These are phyloP conservation scores for Penicillium sp. DNA, from an alignment of 2,329 filamentous ascomycete species.

Conservation along the genomic window DNA sequence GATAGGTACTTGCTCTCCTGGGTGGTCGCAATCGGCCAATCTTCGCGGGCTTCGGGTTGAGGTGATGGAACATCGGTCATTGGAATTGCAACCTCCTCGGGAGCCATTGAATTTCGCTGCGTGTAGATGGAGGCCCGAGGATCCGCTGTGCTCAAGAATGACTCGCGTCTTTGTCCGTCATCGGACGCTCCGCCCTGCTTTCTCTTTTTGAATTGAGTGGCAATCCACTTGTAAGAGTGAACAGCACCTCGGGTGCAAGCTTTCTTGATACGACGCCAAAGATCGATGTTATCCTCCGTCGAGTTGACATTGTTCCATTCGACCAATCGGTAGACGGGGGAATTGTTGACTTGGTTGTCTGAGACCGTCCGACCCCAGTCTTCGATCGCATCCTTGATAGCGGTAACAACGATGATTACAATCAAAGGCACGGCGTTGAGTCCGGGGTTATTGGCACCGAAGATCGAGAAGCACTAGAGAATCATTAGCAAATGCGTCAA, in stretches of 20 bases:
- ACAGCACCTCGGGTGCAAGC: slow-evolving; percentile 67
- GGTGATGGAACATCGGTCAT: slow-evolving; percentile 95
- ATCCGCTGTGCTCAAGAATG: slow-evolving; percentile 63
- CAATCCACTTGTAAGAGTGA: slow-evolving; percentile 57
- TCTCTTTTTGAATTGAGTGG: slow-evolving; percentile 51
- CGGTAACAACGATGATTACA: slow-evolving; percentile 83
- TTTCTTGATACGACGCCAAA: slow-evolving; percentile 91
- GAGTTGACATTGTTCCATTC: slow-evolving; percentile 95
- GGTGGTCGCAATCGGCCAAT: slow-evolving; percentile 39
- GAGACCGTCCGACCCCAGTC: slow-evolving; percentile 90
- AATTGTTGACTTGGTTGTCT: slow-evolving; percentile 94
- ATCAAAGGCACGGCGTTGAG: slow-evolving; percentile 90
- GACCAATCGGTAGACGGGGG: slow-evolving; percentile 83
- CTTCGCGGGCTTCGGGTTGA: slow-evolving; percentile 56
- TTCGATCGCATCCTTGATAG: slow-evolving; percentile 92
- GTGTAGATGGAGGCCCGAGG: slow-evolving; percentile 60
- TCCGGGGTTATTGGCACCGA: slow-evolving; percentile 86
- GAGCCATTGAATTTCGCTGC: slow-evolving; percentile 45
- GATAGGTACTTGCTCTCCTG: slow-evolving; percentile 36
- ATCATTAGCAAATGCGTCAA: slow-evolving; percentile 23
- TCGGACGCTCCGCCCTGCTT: slow-evolving; percentile 33
- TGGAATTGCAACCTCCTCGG: slow-evolving; percentile 71
- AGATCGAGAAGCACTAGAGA: slow-evolving; percentile 86
- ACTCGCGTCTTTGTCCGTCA: slow-evolving; percentile 63
- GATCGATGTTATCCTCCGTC: slow-evolving; percentile 77